Evolutionary conservation across 768 basidiomycete genomes (phyloP).

Genomic region (Podaxis sp.): DNA sequence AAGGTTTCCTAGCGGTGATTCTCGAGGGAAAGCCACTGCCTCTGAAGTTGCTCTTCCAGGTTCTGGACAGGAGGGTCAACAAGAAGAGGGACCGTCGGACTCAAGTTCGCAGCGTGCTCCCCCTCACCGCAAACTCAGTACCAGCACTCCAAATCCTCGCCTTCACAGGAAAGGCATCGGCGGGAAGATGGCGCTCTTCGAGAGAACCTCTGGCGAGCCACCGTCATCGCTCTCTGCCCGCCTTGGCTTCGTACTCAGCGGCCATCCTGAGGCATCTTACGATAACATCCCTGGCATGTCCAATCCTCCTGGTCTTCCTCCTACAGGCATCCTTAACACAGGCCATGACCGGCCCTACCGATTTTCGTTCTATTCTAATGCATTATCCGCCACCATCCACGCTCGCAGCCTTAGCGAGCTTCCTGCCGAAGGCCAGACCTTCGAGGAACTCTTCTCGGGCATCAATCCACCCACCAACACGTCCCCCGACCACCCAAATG

Average conservation of each 20-base stretch:
- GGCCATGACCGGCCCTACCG: conserved; percentile 90
- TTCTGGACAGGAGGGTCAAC: conserved; percentile 9
- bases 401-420: conserved; percentile 90
- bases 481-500: conserved; percentile 17
- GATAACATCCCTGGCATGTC: conserved; percentile 25
- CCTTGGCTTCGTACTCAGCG: conserved; percentile 28
- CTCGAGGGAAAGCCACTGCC: conserved; percentile 18
- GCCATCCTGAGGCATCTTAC: conserved; percentile 23
- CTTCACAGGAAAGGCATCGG: conserved; percentile 51
- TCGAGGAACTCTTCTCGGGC: conserved; percentile 85
- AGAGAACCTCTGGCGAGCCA: conserved; percentile 50
- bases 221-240: conserved; percentile 46
- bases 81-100: conserved; percentile 16
- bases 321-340: conserved; percentile 39
- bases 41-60: conserved; percentile 7
- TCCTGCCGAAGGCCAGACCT: conserved; percentile 90
- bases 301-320: conserved; percentile 17
- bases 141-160: conserved; percentile 74
- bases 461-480: conserved; percentile 20
- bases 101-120: conserved; percentile 32
- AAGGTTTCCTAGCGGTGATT: conserved; percentile 33
- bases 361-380: conserved; percentile 98
- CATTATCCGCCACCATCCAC: conserved; percentile 90
- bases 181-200: conserved; percentile 92
- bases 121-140: conserved; percentile 85